Evolutionary conservation across 1,284 basidiomycete genomes (phyloP).

Genomic region (Amylostereum chailletii): DNA sequence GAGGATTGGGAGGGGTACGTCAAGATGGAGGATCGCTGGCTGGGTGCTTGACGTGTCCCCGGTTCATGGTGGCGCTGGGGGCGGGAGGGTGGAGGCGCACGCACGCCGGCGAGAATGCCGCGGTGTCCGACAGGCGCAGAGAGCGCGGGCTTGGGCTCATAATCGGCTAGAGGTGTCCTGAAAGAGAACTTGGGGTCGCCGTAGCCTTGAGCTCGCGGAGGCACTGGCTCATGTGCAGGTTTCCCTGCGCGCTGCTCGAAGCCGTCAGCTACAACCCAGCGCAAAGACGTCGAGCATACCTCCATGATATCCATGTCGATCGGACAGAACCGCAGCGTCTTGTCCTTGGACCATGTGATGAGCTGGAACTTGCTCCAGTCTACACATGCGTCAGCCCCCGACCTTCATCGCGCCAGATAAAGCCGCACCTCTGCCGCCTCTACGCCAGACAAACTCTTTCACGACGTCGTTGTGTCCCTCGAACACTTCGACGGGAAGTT

Average conservation of each 20-base stretch:
- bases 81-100: constrained; percentile 39
- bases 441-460: constrained; percentile 97
- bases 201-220: constrained; percentile 12
- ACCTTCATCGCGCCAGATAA: constrained; percentile 6
- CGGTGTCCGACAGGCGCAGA: constrained; percentile 64
- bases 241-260: constrained; percentile 12
- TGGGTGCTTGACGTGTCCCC: background rate
- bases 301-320: constrained; percentile 66
- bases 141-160: constrained; percentile 27
- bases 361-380: constrained; percentile 80
- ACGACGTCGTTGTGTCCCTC: constrained; percentile 91
- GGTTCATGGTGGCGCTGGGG: constrained; percentile 8
- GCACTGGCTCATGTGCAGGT: constrained; percentile 5
- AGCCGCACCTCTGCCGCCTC: constrained; percentile 45
- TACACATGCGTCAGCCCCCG: constrained; percentile 12
- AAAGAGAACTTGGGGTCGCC: constrained; percentile 21
- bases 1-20: background rate
- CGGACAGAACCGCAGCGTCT: constrained; percentile 89
- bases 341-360: constrained; percentile 96
- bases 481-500: constrained; percentile 64
- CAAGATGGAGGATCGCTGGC: constrained; percentile 14
- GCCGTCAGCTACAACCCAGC: constrained; percentile 15
- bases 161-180: constrained; percentile 18
- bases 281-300: constrained; percentile 23
- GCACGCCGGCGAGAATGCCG: constrained; percentile 59